Evolutionary conservation across 352 stramenopile species (phyloP).

Genomic region (Globisporangium rhizosaccharum): DNA sequence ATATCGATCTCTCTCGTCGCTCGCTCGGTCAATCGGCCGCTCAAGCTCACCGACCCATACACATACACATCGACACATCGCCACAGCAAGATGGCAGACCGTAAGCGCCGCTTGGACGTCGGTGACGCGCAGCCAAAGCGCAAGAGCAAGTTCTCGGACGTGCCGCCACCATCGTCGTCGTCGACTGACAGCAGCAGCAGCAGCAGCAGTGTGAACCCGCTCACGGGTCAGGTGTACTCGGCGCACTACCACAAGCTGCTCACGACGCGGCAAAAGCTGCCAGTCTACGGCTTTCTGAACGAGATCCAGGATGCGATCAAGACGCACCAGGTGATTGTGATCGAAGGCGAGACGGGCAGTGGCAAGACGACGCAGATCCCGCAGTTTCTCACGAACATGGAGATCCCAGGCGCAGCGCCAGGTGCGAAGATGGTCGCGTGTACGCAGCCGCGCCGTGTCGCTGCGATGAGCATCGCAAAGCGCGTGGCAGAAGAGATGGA

Average conservation of each 20-base stretch:
- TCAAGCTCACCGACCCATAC: not conserved
- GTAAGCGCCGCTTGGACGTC: constrained; percentile 65
- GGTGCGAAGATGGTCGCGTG: constrained; percentile 88
- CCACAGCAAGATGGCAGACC: constrained; percentile 36
- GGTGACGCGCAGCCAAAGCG: constrained; percentile 55
- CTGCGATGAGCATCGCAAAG: constrained; percentile 96
- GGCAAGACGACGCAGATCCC: constrained; percentile 97
- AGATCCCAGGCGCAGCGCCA: constrained; percentile 62
- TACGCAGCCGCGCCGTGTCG: constrained; percentile 97
- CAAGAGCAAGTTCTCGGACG: constrained; percentile 78
- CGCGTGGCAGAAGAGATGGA: constrained; percentile 99
- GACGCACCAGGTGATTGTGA: constrained; percentile 94
- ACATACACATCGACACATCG: not conserved
- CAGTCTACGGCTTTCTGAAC: constrained; percentile 95
- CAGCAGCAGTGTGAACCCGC: constrained; percentile 73
- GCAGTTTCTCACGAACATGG: constrained; percentile 88
- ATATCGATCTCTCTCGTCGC: not conserved
- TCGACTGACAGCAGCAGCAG: not conserved
- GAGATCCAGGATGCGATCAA: constrained; percentile 96
- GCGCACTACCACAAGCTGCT: constrained; percentile 91
- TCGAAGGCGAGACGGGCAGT: constrained; percentile 97
- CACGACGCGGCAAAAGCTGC: constrained; percentile 92
- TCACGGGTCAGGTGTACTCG: constrained; percentile 88
- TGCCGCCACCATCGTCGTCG: constrained; percentile 17
- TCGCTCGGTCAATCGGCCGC: not conserved